Percentiles rank a stretch among this genome's conserved stretches.
Evolutionary conservation across 1,284 basidiomycete species (phyloP).

Genomic region (Pseudozyma thailandica): DNA sequence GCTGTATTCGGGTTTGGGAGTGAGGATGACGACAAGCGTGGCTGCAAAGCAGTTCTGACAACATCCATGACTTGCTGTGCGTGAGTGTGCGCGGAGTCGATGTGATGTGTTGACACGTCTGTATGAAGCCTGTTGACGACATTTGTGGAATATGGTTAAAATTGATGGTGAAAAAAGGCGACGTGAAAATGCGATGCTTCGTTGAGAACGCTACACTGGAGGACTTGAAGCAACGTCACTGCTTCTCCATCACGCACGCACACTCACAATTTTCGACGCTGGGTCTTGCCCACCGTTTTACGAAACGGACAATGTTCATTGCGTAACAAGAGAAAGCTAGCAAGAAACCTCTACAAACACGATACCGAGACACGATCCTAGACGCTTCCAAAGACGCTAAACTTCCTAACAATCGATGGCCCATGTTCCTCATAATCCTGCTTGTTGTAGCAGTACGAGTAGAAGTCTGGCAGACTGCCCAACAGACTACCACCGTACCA

Average conservation of each 20-base stretch:
- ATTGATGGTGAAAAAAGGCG: no score
- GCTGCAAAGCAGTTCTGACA: neutral
- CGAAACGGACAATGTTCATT: neutral
- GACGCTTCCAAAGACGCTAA: constrained; percentile 60
- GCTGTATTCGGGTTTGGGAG: constrained; percentile 64
- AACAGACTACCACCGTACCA: constrained; percentile 95
- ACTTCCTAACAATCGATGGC: constrained; percentile 77
- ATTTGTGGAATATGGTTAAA: no score
- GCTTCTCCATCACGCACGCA: no score
- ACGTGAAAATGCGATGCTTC: no score
- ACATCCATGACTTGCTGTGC: neutral
- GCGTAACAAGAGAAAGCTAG: neutral
- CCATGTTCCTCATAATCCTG: constrained; percentile 97
- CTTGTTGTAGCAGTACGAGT: constrained; percentile 95
- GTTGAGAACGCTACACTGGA: no score
- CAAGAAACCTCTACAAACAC: no score
- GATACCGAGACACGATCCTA: constrained; percentile 11
- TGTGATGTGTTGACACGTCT: no score
- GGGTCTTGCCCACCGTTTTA: no score
- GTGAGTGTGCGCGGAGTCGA: no score
- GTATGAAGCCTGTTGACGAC: no score
- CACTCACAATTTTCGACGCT: no score
- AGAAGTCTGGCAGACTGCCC: constrained; percentile 84
- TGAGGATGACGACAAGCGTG: constrained; percentile 8
- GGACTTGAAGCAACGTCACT: no score